These are phyloP conservation scores for Debaryomyces tyrocola DNA, from an alignment of 805 yeast genomes.

Conservation along the genomic window DNA sequence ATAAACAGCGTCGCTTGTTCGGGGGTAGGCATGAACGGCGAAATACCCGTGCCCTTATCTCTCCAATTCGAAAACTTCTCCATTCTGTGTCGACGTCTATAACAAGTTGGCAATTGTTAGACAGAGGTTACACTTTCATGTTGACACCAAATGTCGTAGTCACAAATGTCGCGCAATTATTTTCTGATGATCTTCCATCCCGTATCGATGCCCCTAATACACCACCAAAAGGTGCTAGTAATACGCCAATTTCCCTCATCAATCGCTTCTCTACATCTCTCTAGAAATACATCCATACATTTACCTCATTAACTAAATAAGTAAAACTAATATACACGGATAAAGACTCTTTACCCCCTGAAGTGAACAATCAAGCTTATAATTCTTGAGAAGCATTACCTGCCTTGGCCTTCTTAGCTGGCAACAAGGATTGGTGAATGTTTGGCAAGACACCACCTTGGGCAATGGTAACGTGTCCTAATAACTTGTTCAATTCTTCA, in stretches of 20 bases:
- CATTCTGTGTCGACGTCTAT: constrained; percentile 41
- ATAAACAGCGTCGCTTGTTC: constrained; percentile 16
- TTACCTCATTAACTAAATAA: constrained; percentile 13
- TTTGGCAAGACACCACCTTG: constrained; percentile 99
- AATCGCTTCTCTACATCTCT: no score
- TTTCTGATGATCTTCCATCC: no score
- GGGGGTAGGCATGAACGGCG: constrained; percentile 75
- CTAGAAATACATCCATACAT: not conserved
- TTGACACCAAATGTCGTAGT: no score
- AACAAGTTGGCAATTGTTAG: no score
- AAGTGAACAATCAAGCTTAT: constrained; percentile 27
- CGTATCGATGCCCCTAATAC: no score
- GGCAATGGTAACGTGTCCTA: constrained; percentile 92
- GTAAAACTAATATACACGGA: constrained; percentile 16
- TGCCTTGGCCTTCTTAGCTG: constrained; percentile 67
- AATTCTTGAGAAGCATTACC: constrained; percentile 68
- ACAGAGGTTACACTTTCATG: no score
- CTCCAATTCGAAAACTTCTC: constrained; percentile 83
- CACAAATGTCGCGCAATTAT: no score
- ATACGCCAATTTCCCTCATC: no score
- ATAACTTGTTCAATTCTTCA: constrained; percentile 94
- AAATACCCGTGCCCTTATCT: constrained; percentile 90
- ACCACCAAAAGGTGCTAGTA: no score
- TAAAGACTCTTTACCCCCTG: not conserved
- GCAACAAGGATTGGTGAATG: constrained; percentile 90